phyloP scores from a whole-genome alignment of 305 asterid species.

The Euphrasia arctica region DNA sequence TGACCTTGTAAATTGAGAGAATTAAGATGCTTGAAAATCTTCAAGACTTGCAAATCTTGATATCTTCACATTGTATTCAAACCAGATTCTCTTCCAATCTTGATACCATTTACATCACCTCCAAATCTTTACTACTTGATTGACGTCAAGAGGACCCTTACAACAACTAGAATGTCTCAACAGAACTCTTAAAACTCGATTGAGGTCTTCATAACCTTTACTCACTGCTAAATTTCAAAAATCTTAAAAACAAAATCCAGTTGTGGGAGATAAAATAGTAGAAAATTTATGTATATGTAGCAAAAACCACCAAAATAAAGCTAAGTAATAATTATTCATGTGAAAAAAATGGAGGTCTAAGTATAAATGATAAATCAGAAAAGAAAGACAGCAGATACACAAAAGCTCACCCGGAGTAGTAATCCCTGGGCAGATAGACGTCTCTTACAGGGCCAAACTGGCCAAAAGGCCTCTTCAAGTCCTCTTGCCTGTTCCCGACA shows the following conservation, averaged over 20 bases:
- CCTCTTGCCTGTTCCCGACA: constrained; percentile 54
- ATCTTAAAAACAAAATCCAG: constrained; percentile 38
- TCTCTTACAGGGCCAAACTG: constrained; percentile 80
- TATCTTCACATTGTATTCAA: constrained; percentile 66
- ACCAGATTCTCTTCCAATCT: constrained; percentile 60
- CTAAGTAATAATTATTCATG: neutral
- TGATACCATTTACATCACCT: constrained; percentile 62
- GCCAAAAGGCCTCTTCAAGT: constrained; percentile 68
- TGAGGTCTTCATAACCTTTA: constrained; percentile 48
- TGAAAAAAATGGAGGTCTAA: neutral
- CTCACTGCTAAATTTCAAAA: constrained; percentile 68
- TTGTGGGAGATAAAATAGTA: constrained; percentile 27
- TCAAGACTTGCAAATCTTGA: constrained; percentile 44
- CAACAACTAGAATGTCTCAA: constrained; percentile 41
- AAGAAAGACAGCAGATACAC: constrained; percentile 4
- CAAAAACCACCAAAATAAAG: neutral
- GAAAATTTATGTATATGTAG: neutral
- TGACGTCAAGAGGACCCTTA: constrained; percentile 46
- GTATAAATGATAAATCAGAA: neutral
- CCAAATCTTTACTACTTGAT: constrained; percentile 55
- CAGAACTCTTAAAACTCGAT: constrained; percentile 42
- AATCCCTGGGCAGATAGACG: constrained; percentile 72
- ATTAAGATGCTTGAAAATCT: constrained; percentile 57
- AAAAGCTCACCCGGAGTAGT: constrained; percentile 72
- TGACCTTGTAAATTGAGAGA: constrained; percentile 64